Evolutionary conservation across 2,329 filamentous ascomycete species (phyloP).

Genomic region (Pestalotiopsis sp.): DNA sequence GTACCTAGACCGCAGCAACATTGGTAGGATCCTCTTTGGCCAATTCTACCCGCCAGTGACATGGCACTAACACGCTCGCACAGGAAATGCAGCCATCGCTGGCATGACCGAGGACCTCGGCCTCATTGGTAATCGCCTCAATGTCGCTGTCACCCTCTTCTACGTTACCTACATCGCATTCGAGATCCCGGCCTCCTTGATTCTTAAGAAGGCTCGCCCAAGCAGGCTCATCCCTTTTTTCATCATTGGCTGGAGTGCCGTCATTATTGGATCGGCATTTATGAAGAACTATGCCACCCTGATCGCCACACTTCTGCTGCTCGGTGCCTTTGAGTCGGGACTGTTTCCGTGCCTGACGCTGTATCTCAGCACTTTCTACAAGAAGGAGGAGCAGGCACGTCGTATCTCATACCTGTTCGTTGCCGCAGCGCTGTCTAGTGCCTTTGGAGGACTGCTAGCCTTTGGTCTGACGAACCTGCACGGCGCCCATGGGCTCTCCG

Average conservation of each 20-base stretch:
- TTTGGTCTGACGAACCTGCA: constrained; percentile 20
- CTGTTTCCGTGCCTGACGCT: constrained; percentile 36
- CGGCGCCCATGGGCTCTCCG: constrained; percentile 14
- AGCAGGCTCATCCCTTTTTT: constrained; percentile 53
- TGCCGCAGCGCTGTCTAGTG: constrained; percentile 23
- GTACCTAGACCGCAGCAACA: constrained; percentile 21
- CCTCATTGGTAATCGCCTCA: constrained; percentile 16
- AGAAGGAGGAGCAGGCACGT: constrained; percentile 47
- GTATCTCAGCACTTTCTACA: constrained; percentile 56
- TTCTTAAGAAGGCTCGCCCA: constrained; percentile 48
- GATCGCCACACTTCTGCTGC: constrained; percentile 46
- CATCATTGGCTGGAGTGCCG: constrained; percentile 50
- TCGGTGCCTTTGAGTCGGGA: constrained; percentile 49
- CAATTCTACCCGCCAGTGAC: too few relatives aligned
- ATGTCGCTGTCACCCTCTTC: constrained; percentile 20
- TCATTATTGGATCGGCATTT: constrained; percentile 50
- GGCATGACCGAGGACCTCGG: constrained; percentile 20
- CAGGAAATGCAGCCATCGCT: constrained; percentile 20
- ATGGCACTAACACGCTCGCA: background rate
- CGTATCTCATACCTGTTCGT: constrained; percentile 53
- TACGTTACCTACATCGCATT: constrained; percentile 27
- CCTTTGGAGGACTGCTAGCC: constrained; percentile 24
- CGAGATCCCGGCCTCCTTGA: constrained; percentile 25
- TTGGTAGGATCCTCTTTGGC: constrained; percentile 6
- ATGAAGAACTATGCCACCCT: constrained; percentile 42